A percentile compares a stretch with the other conserved stretches of the same genome.
Evolutionary conservation across 2,329 filamentous ascomycete species (phyloP).

Genomic region (Aspergillus quadricinctus): DNA sequence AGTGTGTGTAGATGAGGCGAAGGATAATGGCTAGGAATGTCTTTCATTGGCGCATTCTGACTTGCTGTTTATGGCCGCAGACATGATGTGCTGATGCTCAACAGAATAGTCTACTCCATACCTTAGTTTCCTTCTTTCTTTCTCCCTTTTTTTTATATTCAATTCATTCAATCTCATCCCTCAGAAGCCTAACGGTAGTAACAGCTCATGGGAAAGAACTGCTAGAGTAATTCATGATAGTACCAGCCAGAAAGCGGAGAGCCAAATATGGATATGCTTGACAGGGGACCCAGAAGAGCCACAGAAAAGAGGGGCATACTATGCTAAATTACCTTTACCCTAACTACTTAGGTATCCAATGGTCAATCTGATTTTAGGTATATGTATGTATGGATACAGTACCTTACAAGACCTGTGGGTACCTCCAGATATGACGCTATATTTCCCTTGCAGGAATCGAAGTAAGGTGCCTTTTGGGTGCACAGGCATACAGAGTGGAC

Average conservation of each 20-base stretch:
- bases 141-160: no score
- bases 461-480: constrained; percentile 2
- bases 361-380: neutral
- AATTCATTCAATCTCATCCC: no score
- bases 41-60: constrained; percentile 14
- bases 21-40: constrained; percentile 2
- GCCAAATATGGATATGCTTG: neutral
- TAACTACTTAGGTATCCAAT: no score
- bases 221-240: no score
- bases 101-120: no score
- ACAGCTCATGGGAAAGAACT: no score
- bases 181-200: no score
- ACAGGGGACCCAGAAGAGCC: neutral
- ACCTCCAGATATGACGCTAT: constrained; percentile 2
- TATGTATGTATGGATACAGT: neutral
- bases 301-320: neutral
- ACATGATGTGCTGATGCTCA: constrained; percentile 11
- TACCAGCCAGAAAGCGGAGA: no score
- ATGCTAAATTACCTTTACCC: neutral
- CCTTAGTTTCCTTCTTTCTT: no score
- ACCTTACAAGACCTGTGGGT: neutral
- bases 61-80: constrained; percentile 24
- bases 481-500: no score
- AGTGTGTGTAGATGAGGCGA: constrained; percentile 20
- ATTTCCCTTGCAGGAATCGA: constrained; percentile 3